phyloP scores from a whole-genome alignment of 495 filamentous ascomycete species.

The Emericellopsis terricola region DNA sequence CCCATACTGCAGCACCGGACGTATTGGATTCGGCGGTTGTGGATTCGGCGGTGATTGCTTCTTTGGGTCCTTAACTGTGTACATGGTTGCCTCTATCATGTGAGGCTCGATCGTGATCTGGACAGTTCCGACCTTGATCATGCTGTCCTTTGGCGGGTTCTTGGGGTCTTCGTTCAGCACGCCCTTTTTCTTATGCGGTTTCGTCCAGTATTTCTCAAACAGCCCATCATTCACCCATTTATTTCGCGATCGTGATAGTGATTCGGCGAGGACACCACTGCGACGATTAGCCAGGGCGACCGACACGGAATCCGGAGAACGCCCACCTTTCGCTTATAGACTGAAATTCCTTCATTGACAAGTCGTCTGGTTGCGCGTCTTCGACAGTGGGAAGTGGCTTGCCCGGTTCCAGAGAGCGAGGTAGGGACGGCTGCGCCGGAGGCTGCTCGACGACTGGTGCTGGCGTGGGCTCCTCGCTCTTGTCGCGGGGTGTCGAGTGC shows the following conservation, averaged over 20 bases:
- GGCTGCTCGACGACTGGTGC: constrained; percentile 10
- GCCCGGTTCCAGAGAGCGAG: constrained; percentile 32
- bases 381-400: constrained; percentile 60
- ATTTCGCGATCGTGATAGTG: constrained; percentile 66
- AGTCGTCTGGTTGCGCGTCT: constrained; percentile 42
- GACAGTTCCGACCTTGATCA: constrained; percentile 65
- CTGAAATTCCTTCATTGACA: constrained; percentile 58
- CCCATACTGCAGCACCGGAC: constrained; percentile 55
- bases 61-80: constrained; percentile 58
- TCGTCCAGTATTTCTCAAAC: constrained; percentile 87
- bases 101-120: constrained; percentile 82
- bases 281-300: constrained; percentile 1
- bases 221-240: constrained; percentile 81
- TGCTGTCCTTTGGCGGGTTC: constrained; percentile 73
- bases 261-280: constrained; percentile 71
- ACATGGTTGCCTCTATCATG: constrained; percentile 73
- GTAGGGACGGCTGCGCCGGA: constrained; percentile 35
- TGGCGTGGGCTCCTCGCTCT: constrained; percentile 17
- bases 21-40: constrained; percentile 9
- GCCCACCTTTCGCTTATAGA: constrained; percentile 65
- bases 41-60: background rate
- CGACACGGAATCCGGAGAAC: background rate
- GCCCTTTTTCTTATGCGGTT: constrained; percentile 68
- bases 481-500: constrained; percentile 18
- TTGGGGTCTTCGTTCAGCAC: constrained; percentile 45